Evolutionary conservation across 2,329 filamentous ascomycete genomes (phyloP), one percentile per base, ranked within the genome.

Genomic region (Talaromyces amestolkiae): DNA sequence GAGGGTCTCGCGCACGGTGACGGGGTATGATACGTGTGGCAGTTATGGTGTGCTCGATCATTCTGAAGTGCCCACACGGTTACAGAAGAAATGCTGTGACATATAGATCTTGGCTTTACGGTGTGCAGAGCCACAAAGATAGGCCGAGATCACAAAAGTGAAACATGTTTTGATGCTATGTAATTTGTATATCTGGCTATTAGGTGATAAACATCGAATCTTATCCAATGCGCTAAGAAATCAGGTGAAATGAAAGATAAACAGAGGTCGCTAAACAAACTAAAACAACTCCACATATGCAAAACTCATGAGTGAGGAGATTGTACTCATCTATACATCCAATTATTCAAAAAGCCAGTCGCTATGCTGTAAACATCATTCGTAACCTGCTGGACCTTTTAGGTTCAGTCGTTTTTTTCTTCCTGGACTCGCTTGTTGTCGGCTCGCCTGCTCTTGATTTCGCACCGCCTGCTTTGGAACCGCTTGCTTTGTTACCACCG

Each of bases 341-440:
- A 31, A 53, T 53, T 35, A 58, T n/a, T 45, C 39, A 45, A 59
- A 39, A 45, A 19, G 15, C 22, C 56, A 37, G 19, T 19, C 31
- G 41, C 61, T 63, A 72, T 68, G 69, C 60, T 22, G 73, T 76
- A 61, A 78, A 77, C 72, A 78, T 76, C 31, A 77, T 67, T 47
- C 76, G 75, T 58, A 78, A 66, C 11, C 72, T 62, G 39, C 65
- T 66, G 56, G 62, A 53, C 43, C 51, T 62, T 41, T 66, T 66
- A 9, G 65, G 61, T 56, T 66, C 62, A 33, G 47, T 35, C 10
- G 43, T 63, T 22, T 64, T 63, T 37, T 66, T 66, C 65, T 66
- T 66, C 27, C 22, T 24, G 15, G 56, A 47, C n/a, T 45, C 54
- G 15, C 31, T 33, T 13, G 51, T 47, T n/a, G 54, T 64, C 13